Percentiles rank a stretch among this genome's conserved stretches.
phyloP scores from a whole-genome alignment of 352 stramenopile species.

The Phytophthora quininea region DNA sequence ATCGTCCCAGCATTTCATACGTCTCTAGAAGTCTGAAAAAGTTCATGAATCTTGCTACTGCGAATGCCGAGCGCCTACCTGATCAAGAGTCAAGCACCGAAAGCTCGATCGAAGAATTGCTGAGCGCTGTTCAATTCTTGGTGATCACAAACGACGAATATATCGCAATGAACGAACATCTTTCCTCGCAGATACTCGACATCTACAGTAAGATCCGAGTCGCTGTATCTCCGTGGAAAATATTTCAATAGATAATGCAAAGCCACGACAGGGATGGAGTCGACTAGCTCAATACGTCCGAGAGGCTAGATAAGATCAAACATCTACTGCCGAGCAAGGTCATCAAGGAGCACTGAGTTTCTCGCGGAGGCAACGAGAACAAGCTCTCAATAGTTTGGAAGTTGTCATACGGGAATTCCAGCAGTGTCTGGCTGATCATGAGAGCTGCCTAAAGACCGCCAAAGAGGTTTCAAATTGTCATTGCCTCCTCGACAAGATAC shows the following conservation, averaged over 20 bases:
- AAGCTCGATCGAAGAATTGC: background rate
- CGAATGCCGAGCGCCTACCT: background rate
- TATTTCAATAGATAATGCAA: slow-evolving; percentile 3
- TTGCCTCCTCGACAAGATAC: background rate
- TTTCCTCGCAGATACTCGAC: slow-evolving; percentile 10
- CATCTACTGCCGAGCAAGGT: background rate
- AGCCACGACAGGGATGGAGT: slow-evolving; percentile 13
- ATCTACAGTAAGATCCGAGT: slow-evolving; percentile 17
- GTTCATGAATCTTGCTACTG: background rate
- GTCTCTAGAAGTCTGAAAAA: slow-evolving; percentile 6
- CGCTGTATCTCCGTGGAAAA: slow-evolving; percentile 7
- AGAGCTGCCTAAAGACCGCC: slow-evolving; percentile 3
- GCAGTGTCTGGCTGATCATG: slow-evolving; percentile 7
- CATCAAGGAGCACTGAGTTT: background rate
- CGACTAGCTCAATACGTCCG: slow-evolving; percentile 8
- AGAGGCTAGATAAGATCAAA: background rate
- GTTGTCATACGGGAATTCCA: slow-evolving; percentile 14
- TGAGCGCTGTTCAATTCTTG: slow-evolving; percentile 18
- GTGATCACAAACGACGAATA: slow-evolving; percentile 3
- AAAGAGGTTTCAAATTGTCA: slow-evolving; percentile 12
- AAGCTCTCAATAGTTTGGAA: background rate
- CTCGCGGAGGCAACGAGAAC: slow-evolving; percentile 1
- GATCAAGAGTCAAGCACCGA: too few relatives aligned
- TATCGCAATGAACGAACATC: slow-evolving; percentile 16
- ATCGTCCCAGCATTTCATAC: slow-evolving; percentile 15